These are phyloP conservation scores for Apiotrichum gamsii DNA, from an alignment of 1,284 basidiomycete species.

Conservation along the genomic window DNA sequence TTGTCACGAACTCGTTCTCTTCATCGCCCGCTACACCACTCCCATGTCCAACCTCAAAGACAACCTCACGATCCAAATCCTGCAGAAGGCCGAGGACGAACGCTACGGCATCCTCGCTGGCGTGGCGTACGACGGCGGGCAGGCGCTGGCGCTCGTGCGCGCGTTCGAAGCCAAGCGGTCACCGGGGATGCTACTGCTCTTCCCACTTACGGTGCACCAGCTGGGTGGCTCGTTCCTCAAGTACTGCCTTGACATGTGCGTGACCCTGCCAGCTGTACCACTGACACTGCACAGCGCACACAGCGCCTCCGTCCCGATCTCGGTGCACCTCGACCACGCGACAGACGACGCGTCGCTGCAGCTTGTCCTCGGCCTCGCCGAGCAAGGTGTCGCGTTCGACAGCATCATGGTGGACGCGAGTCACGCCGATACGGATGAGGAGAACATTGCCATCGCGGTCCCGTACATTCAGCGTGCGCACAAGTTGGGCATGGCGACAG, in stretches of 20 bases:
- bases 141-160: constrained; percentile 40
- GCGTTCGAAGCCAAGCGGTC: constrained; percentile 40
- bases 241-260: constrained; percentile 35
- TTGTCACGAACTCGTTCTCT: too few relatives aligned
- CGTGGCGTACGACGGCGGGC: constrained; percentile 39
- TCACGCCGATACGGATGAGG: constrained; percentile 47
- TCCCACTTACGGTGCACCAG: constrained; percentile 40
- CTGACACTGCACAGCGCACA: constrained; percentile 49
- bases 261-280: constrained; percentile 53
- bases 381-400: constrained; percentile 46
- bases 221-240: constrained; percentile 32
- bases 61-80: constrained; percentile 45
- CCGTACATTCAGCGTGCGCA: constrained; percentile 42
- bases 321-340: constrained; percentile 49
- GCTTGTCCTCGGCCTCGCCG: constrained; percentile 44
- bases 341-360: constrained; percentile 49
- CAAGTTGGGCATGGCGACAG: constrained; percentile 46
- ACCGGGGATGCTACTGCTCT: constrained; percentile 45
- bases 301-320: constrained; percentile 46
- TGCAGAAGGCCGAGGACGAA: constrained; percentile 42
- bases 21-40: too few relatives aligned
- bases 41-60: constrained; percentile 28
- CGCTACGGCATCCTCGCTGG: constrained; percentile 40
- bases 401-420: constrained; percentile 48
- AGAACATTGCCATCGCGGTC: constrained; percentile 45